Conservation (phyloP, 2,329 filamentous ascomycete genomes). For the Exophiala sp. region DNA sequence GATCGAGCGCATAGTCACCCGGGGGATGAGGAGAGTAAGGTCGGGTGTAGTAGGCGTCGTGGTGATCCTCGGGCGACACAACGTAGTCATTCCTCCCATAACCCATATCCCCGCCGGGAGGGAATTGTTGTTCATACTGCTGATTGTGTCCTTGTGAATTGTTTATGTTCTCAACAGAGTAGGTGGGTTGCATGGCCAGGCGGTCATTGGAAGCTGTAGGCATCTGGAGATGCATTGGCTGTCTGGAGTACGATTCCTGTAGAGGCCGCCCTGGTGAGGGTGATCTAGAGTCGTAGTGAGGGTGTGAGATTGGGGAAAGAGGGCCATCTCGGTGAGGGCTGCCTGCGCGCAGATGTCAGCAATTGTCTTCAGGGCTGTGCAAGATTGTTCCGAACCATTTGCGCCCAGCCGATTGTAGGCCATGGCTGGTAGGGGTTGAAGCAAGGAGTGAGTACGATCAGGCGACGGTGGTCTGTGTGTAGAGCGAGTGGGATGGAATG, state of each 20-base stretch:
- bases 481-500: slow-evolving; percentile 13
- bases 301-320: slow-evolving; percentile 48
- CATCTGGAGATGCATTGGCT: slow-evolving; percentile 60
- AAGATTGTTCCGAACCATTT: slow-evolving; percentile 33
- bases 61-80: slow-evolving; percentile 78
- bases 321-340: slow-evolving; percentile 41
- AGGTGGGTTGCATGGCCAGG: slow-evolving; percentile 78
- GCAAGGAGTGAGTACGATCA: not conserved
- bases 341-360: slow-evolving; percentile 16
- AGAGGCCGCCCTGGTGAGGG: slow-evolving; percentile 74
- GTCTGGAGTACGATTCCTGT: slow-evolving; percentile 45
- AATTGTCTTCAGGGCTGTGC: slow-evolving; percentile 6
- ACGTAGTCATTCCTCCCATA: slow-evolving; percentile 65
- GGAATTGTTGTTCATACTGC: slow-evolving; percentile 48
- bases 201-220: slow-evolving; percentile 67
- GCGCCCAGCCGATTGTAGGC: slow-evolving; percentile 72
- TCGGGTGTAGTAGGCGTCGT: slow-evolving; percentile 80
- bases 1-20: slow-evolving; percentile 55
- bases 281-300: slow-evolving; percentile 57
- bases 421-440: slow-evolving; percentile 43
- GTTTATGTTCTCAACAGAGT: slow-evolving; percentile 66
- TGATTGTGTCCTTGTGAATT: slow-evolving; percentile 62
- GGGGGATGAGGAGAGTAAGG: slow-evolving; percentile 70
- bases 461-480: slow-evolving; percentile 17
- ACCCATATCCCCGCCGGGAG: slow-evolving; percentile 27